Base-by-base conservation (phyloP, 106 monocot species). In the Platanthera zijinensis region DNA sequence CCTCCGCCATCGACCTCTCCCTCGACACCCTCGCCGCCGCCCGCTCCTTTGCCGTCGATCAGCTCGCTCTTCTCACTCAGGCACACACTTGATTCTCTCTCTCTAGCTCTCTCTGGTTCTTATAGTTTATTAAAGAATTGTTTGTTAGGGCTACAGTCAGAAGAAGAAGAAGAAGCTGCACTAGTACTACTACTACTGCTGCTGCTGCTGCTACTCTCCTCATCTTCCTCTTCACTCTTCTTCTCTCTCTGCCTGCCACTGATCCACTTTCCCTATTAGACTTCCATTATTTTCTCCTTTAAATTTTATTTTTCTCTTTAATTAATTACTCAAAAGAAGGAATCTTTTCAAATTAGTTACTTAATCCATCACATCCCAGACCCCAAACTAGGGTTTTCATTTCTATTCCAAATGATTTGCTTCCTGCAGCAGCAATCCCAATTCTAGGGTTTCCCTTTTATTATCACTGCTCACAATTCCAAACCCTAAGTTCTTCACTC, bases 21-120 rank as follows among this genome's bases (percentile, higher is more conserved):
- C 93, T 97, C 63, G 96, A 93, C 74, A 86, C 89, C 50, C 87
- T 97, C 17, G 84, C 93, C 17, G 96, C 96, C 48, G 91, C 96
- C 2, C 80, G 96, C 15, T 91, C 93, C 61, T 97, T 97, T 50
- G 93, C 89, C 6, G 93, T 97, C 54, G 93, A 97, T 70, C 93
- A 97, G 81, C 93, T 97, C 32, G 89, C 84, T 11, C 73, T 87
- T 54, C 85, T 93, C 21, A 87, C 86, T 17, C 91, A 97, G 93
- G 96, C 93, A 49, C 6, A 21, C 18, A 17, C 5, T 3, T 19
- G 10, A 10, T 30, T 66, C 66, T 17, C 25, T 25, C 25, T 25
- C 25, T 25, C 25, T 25, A n/a, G n/a, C n/a, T n/a, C n/a, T n/a
- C 25, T 25, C 25, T 25, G 0, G 25, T 25, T 25, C 25, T 25